Conservation (phyloP, 441 rosid genomes). For the Croton setiger region DNA sequence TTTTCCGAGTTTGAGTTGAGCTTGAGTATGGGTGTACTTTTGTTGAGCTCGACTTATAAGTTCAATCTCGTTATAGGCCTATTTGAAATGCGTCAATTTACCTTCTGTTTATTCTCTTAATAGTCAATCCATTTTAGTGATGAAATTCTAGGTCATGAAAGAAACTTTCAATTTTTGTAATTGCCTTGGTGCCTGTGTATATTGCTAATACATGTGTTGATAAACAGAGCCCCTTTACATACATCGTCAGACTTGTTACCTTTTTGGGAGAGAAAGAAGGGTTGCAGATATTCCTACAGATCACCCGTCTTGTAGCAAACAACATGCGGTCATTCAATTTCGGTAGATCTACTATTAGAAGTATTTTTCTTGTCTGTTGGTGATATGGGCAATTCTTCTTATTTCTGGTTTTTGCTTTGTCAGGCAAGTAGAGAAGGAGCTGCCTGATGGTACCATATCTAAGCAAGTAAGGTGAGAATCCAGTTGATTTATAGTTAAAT, state of each 20-base stretch:
- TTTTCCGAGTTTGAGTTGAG: no score
- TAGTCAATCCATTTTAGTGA: neutral
- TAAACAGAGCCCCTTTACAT: conserved; percentile 78
- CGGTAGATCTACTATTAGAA: conserved; percentile 41
- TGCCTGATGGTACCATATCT: conserved; percentile 59
- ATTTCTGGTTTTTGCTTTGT: conserved; percentile 24
- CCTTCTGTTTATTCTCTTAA: neutral
- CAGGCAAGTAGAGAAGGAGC: conserved; percentile 79
- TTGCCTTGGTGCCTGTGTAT: conserved; percentile 11
- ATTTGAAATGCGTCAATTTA: neutral
- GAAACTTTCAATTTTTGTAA: neutral
- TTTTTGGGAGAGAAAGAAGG: conserved; percentile 91
- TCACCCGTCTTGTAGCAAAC: conserved; percentile 99
- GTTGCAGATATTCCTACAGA: conserved; percentile 92
- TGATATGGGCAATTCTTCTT: conserved; percentile 13
- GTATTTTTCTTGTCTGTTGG: conserved; percentile 10
- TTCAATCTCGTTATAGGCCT: neutral
- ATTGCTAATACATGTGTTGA: conserved; percentile 20
- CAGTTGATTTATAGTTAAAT: conserved; percentile 1
- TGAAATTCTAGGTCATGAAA: neutral
- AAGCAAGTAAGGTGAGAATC: conserved; percentile 62
- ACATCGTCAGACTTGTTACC: conserved; percentile 84
- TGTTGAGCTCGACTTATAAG: no score
- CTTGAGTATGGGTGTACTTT: no score
- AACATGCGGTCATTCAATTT: conserved; percentile 91